Percentiles rank a stretch among this genome's conserved stretches.
phyloP scores from a whole-genome alignment of 805 yeast genomes.

The Naumovozyma castellii region DNA sequence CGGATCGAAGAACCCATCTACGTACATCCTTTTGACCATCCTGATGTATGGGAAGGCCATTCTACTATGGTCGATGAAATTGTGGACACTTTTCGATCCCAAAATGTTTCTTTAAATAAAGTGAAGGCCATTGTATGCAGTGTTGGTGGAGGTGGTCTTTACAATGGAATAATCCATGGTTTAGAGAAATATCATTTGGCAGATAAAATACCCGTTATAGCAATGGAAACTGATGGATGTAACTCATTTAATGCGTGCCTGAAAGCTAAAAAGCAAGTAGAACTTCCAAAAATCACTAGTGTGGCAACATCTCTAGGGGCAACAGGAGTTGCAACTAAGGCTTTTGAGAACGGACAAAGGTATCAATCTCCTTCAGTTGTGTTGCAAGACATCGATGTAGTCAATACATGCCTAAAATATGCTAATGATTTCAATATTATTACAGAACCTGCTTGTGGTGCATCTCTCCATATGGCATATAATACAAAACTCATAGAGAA shows the following conservation, averaged over 20 bases:
- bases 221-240: conserved; percentile 55
- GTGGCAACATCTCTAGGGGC: conserved; percentile 61
- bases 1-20: conserved; percentile 32
- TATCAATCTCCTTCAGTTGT: conserved; percentile 36
- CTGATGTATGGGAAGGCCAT: conserved; percentile 48
- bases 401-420: conserved; percentile 41
- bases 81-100: conserved; percentile 18
- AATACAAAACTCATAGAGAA: conserved; percentile 17
- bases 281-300: conserved; percentile 39
- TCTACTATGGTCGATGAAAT: conserved; percentile 40
- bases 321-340: conserved; percentile 41
- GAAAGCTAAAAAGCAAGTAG: conserved; percentile 35
- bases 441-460: conserved; percentile 70
- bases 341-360: conserved; percentile 36
- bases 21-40: conserved; percentile 47
- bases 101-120: conserved; percentile 13
- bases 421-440: conserved; percentile 42
- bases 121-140: conserved; percentile 44
- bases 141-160: conserved; percentile 51
- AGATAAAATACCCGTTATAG: conserved; percentile 35
- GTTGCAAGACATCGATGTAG: conserved; percentile 47
- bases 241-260: conserved; percentile 48
- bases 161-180: conserved; percentile 43
- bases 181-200: conserved; percentile 29
- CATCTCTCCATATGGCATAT: conserved; percentile 49